phyloP scores from a whole-genome alignment of 2,329 filamentous ascomycete genomes.

The Aureobasidium sp. region DNA sequence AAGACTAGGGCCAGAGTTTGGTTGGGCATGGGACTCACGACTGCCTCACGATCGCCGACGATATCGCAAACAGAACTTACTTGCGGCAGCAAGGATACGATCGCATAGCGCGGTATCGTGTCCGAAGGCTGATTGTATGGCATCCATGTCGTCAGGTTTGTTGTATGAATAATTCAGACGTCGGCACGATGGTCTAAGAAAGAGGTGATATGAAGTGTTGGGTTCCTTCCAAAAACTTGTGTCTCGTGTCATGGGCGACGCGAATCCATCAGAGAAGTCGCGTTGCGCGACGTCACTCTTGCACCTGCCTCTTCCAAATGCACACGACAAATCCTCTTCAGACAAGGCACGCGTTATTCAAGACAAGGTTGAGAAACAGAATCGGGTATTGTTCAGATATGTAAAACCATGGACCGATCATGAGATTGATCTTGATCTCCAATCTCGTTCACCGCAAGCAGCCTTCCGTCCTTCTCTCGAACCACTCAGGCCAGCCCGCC shows the following conservation, averaged over 20 bases:
- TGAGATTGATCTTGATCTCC: not conserved
- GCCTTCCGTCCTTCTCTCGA: not conserved
- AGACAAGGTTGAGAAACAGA: not conserved
- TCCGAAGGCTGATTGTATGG: conserved; percentile 14
- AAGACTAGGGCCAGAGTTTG: not conserved
- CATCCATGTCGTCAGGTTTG: not conserved
- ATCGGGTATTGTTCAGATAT: not conserved
- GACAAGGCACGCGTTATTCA: not conserved
- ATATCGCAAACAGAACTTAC: conserved; percentile 1
- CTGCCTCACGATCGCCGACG: not conserved
- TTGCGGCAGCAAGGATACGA: conserved; percentile 16
- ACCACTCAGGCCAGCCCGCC: not conserved
- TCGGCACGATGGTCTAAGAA: not conserved
- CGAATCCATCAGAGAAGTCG: conserved; percentile 4
- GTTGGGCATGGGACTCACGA: not conserved
- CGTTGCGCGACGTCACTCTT: conserved; percentile 7
- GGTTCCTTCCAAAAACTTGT: not conserved
- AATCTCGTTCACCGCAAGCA: not conserved
- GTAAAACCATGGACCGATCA: not conserved
- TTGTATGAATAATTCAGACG: not conserved
- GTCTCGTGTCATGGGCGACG: not conserved
- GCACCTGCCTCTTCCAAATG: not conserved
- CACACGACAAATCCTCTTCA: not conserved
- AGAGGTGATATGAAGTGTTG: not conserved
- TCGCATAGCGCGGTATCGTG: conserved; percentile 15